Percentiles rank a stretch among this genome's conserved stretches.
These are phyloP conservation scores for Fistulifera solaris DNA, from an alignment of 108 stramenopile species.

Conservation along the genomic window DNA sequence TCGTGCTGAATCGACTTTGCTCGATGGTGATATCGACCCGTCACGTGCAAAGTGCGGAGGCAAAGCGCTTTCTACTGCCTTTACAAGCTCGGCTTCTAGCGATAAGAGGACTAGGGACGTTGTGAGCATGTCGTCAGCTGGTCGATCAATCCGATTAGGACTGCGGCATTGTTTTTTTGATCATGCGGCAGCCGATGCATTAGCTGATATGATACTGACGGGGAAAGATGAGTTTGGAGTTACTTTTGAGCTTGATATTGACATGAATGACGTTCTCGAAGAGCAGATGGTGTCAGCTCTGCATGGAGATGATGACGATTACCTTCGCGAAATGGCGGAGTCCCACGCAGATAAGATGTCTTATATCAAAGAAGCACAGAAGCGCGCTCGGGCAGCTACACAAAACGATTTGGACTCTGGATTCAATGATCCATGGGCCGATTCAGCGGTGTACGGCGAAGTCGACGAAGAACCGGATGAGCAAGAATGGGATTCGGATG, in stretches of 20 bases:
- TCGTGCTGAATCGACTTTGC: background rate
- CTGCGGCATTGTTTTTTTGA: conserved; percentile 61
- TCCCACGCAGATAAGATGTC: conserved; percentile 27
- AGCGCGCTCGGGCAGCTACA: conserved; percentile 14
- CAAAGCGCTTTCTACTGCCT: conserved; percentile 37
- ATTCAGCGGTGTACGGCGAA: conserved; percentile 5
- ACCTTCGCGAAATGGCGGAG: conserved; percentile 53
- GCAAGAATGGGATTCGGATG: conserved; percentile 23
- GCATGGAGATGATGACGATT: conserved; percentile 12
- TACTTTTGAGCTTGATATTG: conserved; percentile 39
- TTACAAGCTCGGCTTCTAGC: conserved; percentile 2
- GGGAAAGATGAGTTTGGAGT: conserved; percentile 12
- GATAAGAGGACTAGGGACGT: background rate
- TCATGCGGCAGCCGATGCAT: conserved; percentile 59
- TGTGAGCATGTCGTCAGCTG: no score
- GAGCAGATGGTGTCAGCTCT: conserved; percentile 48
- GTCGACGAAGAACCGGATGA: background rate
- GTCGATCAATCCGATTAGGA: conserved; percentile 18
- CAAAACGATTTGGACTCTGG: conserved; percentile 15
- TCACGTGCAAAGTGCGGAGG: conserved; percentile 52
- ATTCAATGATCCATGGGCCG: background rate
- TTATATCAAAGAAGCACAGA: conserved; percentile 9
- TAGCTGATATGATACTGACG: conserved; percentile 46
- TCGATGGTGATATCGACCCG: conserved; percentile 16
- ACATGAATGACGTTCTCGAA: conserved; percentile 61